Conservation (phyloP, 495 filamentous ascomycete species). For the Aspergillus ostianus region DNA sequence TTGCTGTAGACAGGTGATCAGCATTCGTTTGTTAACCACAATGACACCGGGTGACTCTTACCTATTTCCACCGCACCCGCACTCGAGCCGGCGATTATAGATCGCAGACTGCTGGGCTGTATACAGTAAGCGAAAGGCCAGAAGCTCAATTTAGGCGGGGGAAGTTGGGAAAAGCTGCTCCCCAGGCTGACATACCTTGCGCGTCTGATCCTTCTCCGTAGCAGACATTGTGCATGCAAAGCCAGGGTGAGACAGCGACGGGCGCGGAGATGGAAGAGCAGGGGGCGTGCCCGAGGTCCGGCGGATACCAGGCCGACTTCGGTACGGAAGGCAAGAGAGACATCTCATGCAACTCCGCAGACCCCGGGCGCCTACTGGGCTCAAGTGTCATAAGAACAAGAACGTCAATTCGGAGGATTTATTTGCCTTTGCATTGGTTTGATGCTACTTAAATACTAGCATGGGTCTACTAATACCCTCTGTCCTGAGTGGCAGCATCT, state of each 20-base stretch:
- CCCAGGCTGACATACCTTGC: slow-evolving; percentile 36
- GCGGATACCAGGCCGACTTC: neutral
- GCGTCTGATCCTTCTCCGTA: slow-evolving; percentile 37
- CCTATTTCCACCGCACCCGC: slow-evolving; percentile 96
- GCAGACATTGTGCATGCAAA: slow-evolving; percentile 38
- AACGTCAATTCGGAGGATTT: slow-evolving; percentile 20
- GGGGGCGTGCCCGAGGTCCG: neutral
- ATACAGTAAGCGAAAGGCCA: neutral
- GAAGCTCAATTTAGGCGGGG: neutral
- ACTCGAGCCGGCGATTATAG: slow-evolving; percentile 82
- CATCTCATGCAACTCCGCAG: too few relatives aligned
- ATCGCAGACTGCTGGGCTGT: slow-evolving; percentile 76
- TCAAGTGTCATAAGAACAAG: too few relatives aligned
- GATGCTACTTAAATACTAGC: slow-evolving; percentile 20
- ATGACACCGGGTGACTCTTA: slow-evolving; percentile 30
- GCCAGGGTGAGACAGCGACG: neutral
- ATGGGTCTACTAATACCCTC: neutral
- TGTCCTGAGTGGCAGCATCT: neutral
- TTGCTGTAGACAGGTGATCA: slow-evolving; percentile 53
- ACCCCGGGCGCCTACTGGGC: too few relatives aligned
- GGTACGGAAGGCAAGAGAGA: too few relatives aligned
- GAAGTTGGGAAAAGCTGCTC: neutral
- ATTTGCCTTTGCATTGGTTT: slow-evolving; percentile 30
- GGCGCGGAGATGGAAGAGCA: neutral
- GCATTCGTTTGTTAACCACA: neutral